phyloP scores from a whole-genome alignment of 345 rosid species.

The Psidium guajava region DNA sequence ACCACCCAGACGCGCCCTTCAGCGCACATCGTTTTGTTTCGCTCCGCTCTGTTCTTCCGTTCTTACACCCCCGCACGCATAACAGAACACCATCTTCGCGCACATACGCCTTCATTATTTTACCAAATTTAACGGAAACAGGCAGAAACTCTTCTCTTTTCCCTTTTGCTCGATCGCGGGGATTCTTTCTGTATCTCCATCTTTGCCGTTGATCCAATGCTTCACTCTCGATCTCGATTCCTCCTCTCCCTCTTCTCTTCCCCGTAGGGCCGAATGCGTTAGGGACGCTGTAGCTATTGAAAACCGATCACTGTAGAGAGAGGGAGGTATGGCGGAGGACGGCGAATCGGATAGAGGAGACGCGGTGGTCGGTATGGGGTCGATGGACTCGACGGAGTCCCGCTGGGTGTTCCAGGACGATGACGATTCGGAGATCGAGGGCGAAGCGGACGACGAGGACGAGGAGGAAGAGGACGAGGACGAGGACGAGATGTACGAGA shows the following conservation, averaged over 20 bases:
- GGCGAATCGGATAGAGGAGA: slow-evolving; percentile 46
- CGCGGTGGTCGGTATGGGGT: slow-evolving; percentile 34
- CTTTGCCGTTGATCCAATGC: background rate
- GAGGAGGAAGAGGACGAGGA: slow-evolving; percentile 47
- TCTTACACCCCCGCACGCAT: background rate
- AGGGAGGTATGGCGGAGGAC: slow-evolving; percentile 44
- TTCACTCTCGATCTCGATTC: background rate
- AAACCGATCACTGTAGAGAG: background rate
- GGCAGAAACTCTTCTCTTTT: background rate
- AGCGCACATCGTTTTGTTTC: background rate
- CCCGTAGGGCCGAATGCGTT: background rate
- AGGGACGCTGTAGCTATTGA: background rate
- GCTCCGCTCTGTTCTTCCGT: background rate
- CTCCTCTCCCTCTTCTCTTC: background rate
- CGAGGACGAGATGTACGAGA: slow-evolving; percentile 13
- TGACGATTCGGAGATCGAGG: slow-evolving; percentile 63
- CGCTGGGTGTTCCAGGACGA: slow-evolving; percentile 94
- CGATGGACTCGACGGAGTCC: slow-evolving; percentile 77
- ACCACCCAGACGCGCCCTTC: background rate
- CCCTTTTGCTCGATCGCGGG: background rate
- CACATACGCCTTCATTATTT: background rate
- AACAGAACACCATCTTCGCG: background rate
- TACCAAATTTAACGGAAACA: background rate
- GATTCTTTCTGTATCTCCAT: background rate
- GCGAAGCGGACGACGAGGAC: slow-evolving; percentile 37